Evolutionary conservation across 169 alveolate species (phyloP).

Genomic region (Ichthyophthirius multifiliis): DNA sequence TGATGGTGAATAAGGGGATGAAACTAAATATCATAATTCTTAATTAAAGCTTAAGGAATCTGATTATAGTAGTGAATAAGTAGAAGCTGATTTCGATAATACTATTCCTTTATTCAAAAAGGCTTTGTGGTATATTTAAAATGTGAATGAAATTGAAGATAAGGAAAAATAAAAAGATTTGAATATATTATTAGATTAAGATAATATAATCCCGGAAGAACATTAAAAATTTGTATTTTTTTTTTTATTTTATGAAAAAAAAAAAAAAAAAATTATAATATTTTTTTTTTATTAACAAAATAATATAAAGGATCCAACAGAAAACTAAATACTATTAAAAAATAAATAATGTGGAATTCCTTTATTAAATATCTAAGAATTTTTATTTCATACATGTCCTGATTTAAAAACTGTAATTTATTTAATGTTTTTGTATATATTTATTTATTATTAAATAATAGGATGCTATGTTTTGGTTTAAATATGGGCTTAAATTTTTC

Average conservation of each 20-base stretch:
- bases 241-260: too few species aligned
- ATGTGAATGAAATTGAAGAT: constrained; percentile 14
- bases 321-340: neutral
- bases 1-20: neutral
- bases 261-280: too few species aligned
- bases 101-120: constrained; percentile 27
- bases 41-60: too few species aligned
- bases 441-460: neutral
- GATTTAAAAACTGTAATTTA: neutral
- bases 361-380: constrained; percentile 29
- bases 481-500: constrained; percentile 18
- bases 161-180: neutral
- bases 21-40: neutral
- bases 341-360: constrained; percentile 21
- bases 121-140: constrained; percentile 27
- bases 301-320: neutral
- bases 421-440: neutral
- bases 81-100: constrained; percentile 34
- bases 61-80: constrained; percentile 10
- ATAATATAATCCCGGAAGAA: constrained; percentile 16
- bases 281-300: too few species aligned
- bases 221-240: neutral
- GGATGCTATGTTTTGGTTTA: constrained; percentile 39
- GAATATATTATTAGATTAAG: constrained; percentile 15
- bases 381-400: constrained; percentile 25